phyloP scores from a whole-genome alignment of 1,284 basidiomycete genomes.

The Coniferiporia weirii region DNA sequence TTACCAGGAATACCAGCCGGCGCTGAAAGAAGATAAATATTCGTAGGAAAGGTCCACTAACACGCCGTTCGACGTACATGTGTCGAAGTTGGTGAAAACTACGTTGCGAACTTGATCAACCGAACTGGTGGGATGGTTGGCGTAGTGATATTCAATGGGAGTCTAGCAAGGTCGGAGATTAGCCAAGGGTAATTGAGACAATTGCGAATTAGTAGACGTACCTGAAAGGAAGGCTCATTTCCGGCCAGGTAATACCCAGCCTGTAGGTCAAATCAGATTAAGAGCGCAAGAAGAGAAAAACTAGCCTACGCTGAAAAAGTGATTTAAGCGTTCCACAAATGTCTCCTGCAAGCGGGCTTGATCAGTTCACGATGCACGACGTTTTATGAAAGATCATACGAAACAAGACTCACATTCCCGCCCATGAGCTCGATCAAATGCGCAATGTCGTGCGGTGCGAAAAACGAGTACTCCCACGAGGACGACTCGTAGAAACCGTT shows the following conservation, averaged over 20 bases:
- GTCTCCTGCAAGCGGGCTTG: slow-evolving; percentile 25
- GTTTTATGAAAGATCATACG: not conserved
- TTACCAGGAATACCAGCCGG: slow-evolving; percentile 45
- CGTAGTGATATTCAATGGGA: slow-evolving; percentile 38
- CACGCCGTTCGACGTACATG: slow-evolving; percentile 27
- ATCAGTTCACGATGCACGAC: too few relatives aligned
- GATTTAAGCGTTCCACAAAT: slow-evolving; percentile 39
- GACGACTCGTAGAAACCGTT: slow-evolving; percentile 66
- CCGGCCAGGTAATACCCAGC: slow-evolving; percentile 35
- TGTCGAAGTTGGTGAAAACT: slow-evolving; percentile 39
- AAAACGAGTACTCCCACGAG: slow-evolving; percentile 46
- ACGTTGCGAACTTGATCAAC: slow-evolving; percentile 36
- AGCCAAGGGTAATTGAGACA: not conserved
- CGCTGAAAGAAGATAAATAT: slow-evolving; percentile 23
- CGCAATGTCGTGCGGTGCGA: slow-evolving; percentile 37
- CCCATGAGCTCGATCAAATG: slow-evolving; percentile 37
- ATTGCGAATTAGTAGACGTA: slow-evolving; percentile 22
- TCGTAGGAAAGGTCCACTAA: not conserved
- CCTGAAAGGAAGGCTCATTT: slow-evolving; percentile 55
- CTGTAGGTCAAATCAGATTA: slow-evolving; percentile 16
- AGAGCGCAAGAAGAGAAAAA: not conserved
- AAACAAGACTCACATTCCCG: slow-evolving; percentile 31
- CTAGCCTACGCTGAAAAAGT: slow-evolving; percentile 48
- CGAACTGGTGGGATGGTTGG: slow-evolving; percentile 32
- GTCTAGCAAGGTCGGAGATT: slow-evolving; percentile 24